A percentile compares a stretch with the other conserved stretches of the same genome.
Evolutionary conservation across 176 grass and related monocot species (phyloP).

Genomic region (Leersia perrieri): DNA sequence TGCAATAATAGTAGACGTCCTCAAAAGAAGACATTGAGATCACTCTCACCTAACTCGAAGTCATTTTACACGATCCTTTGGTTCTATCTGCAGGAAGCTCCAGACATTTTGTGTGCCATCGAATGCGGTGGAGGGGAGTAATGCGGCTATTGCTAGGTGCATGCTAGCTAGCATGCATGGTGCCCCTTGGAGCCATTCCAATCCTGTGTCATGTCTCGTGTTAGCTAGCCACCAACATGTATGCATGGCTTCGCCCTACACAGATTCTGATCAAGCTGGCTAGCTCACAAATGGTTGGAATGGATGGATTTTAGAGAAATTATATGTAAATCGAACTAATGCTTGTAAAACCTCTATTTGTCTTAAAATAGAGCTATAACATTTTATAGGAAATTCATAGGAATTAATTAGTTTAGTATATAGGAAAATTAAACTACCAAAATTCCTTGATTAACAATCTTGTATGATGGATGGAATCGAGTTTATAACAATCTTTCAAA

Average conservation of each 20-base stretch:
- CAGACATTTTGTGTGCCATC: background rate
- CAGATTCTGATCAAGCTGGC: too few species aligned
- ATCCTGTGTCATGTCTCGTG: background rate
- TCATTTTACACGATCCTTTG: conserved; percentile 33
- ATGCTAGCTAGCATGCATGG: background rate
- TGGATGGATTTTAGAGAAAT: too few species aligned
- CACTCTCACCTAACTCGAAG: conserved; percentile 2
- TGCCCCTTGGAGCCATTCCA: background rate
- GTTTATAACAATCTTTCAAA: too few species aligned
- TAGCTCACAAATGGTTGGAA: too few species aligned
- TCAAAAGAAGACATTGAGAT: background rate
- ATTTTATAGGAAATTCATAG: too few species aligned
- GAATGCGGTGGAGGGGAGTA: background rate
- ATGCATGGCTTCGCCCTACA: background rate
- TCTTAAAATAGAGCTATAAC: too few species aligned
- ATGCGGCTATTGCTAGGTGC: background rate
- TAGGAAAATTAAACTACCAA: too few species aligned
- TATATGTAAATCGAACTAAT: too few species aligned
- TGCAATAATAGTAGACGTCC: background rate
- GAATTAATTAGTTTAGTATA: too few species aligned
- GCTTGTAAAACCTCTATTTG: too few species aligned
- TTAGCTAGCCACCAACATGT: background rate
- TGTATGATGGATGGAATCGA: too few species aligned
- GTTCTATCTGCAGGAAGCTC: background rate
- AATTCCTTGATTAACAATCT: too few species aligned